Conservation (phyloP, 805 yeast genomes). For the Grigorovia yakushimaensis region DNA sequence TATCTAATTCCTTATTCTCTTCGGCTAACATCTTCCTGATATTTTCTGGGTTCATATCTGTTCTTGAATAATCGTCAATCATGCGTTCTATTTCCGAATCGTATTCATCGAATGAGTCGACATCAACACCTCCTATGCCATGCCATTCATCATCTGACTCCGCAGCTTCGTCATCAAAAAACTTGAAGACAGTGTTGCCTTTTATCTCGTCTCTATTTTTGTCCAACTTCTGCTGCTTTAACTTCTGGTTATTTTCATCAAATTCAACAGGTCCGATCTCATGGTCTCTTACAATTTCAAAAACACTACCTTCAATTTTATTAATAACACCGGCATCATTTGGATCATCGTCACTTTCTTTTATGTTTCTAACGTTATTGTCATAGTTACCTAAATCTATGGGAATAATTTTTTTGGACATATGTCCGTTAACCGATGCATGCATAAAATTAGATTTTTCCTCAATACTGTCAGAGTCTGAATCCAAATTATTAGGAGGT, state of each 20-base stretch:
- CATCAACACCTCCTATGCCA: conserved; percentile 69
- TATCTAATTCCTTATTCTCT: conserved; percentile 53
- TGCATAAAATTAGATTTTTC: no score
- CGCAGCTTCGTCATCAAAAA: conserved; percentile 75
- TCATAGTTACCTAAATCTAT: conserved; percentile 26
- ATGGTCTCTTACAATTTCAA: no score
- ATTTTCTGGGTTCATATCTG: conserved; percentile 48
- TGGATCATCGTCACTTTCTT: background rate
- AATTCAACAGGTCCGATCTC: background rate
- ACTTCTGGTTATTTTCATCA: background rate
- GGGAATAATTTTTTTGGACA: conserved; percentile 6
- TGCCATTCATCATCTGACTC: conserved; percentile 87
- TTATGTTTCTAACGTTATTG: conserved; percentile 9
- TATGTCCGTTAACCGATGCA: no score
- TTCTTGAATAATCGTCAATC: conserved; percentile 60
- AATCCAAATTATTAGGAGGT: no score
- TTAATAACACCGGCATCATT: no score
- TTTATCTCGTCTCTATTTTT: conserved; percentile 42
- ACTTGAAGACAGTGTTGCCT: conserved; percentile 44
- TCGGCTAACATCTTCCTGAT: conserved; percentile 48
- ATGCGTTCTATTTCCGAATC: conserved; percentile 69
- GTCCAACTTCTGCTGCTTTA: conserved; percentile 12
- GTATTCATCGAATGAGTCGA: conserved; percentile 39
- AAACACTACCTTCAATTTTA: no score
- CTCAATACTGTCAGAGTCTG: background rate